phyloP scores from a whole-genome alignment of 2,329 filamentous ascomycete genomes.

The Aspergillus thermomutatus region DNA sequence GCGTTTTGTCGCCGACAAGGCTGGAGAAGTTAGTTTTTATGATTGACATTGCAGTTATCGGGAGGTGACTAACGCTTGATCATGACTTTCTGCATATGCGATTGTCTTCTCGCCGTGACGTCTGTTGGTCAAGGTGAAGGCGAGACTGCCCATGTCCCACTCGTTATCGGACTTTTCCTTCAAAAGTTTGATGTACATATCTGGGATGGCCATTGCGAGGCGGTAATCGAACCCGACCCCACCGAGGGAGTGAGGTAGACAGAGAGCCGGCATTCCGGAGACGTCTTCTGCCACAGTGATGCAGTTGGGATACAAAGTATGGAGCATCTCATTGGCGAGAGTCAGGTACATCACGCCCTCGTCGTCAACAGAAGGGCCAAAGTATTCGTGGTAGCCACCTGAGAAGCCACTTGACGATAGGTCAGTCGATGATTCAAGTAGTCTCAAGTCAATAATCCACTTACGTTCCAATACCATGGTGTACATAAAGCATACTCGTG shows the following conservation, averaged over 20 bases:
- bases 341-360: constrained; percentile 94
- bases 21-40: constrained; percentile 44
- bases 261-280: constrained; percentile 97
- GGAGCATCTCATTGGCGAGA: constrained; percentile 93
- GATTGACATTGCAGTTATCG: neutral
- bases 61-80: constrained; percentile 74
- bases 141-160: constrained; percentile 85
- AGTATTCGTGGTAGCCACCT: constrained; percentile 97
- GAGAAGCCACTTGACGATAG: constrained; percentile 71
- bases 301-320: constrained; percentile 77
- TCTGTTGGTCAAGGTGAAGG: constrained; percentile 85
- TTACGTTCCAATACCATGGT: constrained; percentile 96
- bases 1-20: constrained; percentile 90
- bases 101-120: constrained; percentile 97
- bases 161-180: constrained; percentile 89
- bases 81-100: constrained; percentile 94
- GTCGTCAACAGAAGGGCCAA: constrained; percentile 82
- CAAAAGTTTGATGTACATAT: constrained; percentile 98
- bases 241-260: constrained; percentile 77
- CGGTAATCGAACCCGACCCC: constrained; percentile 97
- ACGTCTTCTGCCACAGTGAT: constrained; percentile 97
- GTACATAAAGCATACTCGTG: constrained; percentile 94
- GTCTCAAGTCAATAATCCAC: constrained; percentile 32
- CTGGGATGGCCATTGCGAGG: constrained; percentile 94
- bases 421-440: constrained; percentile 1